Conservation (phyloP, 1,284 basidiomycete genomes). For the Blastosporella zonata region DNA sequence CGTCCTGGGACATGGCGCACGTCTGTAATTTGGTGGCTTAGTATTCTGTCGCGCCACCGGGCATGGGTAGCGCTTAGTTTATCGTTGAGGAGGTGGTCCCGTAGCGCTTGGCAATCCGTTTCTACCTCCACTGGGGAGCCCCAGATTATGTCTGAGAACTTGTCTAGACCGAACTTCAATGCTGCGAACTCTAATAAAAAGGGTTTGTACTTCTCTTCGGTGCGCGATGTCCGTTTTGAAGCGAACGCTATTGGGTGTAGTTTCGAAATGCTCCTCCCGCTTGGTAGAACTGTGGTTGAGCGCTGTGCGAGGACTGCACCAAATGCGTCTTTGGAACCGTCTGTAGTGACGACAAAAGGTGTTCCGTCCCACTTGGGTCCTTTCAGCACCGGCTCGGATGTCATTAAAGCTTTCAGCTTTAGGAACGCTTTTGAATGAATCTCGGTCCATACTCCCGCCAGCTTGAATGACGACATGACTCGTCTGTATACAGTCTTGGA, state of each 20-base stretch:
- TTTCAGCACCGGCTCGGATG: slow-evolving; percentile 28
- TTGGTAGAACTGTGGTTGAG: slow-evolving; percentile 20
- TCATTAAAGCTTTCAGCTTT: slow-evolving; percentile 25
- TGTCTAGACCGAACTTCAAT: slow-evolving; percentile 29
- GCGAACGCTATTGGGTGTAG: slow-evolving; percentile 29
- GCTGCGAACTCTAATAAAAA: slow-evolving; percentile 32
- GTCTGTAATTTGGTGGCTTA: slow-evolving; percentile 26
- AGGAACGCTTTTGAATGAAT: slow-evolving; percentile 30
- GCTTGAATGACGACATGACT: slow-evolving; percentile 20
- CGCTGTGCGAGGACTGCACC: slow-evolving; percentile 30
- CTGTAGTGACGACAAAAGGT: slow-evolving; percentile 33
- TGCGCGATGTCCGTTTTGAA: slow-evolving; percentile 28
- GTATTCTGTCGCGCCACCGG: slow-evolving; percentile 27
- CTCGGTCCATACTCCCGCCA: slow-evolving; percentile 26
- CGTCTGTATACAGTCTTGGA: slow-evolving; percentile 23
- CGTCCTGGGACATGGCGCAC: slow-evolving; percentile 25
- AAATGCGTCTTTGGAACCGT: slow-evolving; percentile 33
- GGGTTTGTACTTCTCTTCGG: slow-evolving; percentile 31
- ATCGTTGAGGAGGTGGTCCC: slow-evolving; percentile 23
- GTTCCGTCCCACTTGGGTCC: slow-evolving; percentile 29
- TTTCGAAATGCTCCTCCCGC: slow-evolving; percentile 20
- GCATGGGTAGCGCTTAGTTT: slow-evolving; percentile 27
- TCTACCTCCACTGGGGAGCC: slow-evolving; percentile 27
- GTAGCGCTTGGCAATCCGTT: slow-evolving; percentile 30
- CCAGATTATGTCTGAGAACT: slow-evolving; percentile 27